phyloP scores from a whole-genome alignment of 2,329 filamentous ascomycete species.

The Fusarium bulbicola region DNA sequence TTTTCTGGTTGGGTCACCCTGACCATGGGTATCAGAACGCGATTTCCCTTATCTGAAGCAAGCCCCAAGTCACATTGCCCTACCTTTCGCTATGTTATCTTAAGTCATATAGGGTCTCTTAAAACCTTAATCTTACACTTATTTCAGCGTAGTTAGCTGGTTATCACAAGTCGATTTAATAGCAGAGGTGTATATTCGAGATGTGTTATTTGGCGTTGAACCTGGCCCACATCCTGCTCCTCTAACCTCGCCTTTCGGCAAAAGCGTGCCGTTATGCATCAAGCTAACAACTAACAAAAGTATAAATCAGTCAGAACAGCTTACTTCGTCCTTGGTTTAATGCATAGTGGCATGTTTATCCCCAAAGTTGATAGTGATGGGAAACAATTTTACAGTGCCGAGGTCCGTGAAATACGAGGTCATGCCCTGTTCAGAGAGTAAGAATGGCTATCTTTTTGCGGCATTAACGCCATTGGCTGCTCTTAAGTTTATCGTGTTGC shows the following conservation, averaged over 20 bases:
- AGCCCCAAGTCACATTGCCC: background rate
- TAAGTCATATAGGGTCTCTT: background rate
- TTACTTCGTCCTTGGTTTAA: no score
- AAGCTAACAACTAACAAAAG: background rate
- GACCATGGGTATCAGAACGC: background rate
- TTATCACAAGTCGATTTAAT: background rate
- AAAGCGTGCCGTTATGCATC: background rate
- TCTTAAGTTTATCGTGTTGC: accelerated
- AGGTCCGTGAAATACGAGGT: background rate
- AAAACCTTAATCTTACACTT: background rate
- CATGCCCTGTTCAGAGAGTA: background rate
- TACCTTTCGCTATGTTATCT: background rate
- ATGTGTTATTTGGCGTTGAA: background rate
- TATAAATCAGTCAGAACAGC: no score
- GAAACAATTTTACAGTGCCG: background rate
- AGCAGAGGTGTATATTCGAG: background rate
- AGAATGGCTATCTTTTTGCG: background rate
- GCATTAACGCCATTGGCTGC: background rate
- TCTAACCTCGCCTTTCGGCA: background rate
- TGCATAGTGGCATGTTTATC: no score
- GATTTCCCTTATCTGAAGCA: background rate
- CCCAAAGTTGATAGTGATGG: background rate
- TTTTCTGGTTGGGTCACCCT: background rate
- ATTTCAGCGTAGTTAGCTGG: background rate
- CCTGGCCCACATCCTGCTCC: background rate